These are phyloP conservation scores for Lachancea waltii DNA, from an alignment of 805 yeast genomes.

Conservation along the genomic window DNA sequence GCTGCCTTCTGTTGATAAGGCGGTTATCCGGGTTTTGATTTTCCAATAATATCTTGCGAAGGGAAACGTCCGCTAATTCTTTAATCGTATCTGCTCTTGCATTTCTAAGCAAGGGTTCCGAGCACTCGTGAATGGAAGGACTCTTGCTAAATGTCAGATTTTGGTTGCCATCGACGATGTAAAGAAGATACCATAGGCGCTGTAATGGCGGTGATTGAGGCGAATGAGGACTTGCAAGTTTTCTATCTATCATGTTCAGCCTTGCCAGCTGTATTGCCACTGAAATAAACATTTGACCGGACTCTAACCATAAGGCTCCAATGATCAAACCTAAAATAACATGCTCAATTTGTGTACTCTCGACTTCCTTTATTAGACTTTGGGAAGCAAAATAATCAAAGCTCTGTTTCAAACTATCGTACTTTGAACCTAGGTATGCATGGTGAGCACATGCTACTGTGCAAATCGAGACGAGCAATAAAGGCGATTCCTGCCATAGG, in stretches of 20 bases:
- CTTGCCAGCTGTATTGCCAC: conserved; percentile 61
- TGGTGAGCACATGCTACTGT: conserved; percentile 60
- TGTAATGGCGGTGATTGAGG: conserved; percentile 36
- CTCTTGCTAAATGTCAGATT: conserved; percentile 53
- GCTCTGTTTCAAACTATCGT: conserved; percentile 24
- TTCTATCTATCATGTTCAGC: conserved; percentile 21
- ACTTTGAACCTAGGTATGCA: conserved; percentile 26
- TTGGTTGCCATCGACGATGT: conserved; percentile 63
- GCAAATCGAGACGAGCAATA: conserved; percentile 53
- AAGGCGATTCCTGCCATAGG: conserved; percentile 51
- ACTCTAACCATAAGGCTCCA: conserved; percentile 64
- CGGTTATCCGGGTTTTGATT: conserved; percentile 10
- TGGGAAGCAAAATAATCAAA: conserved; percentile 32
- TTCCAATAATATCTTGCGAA: conserved; percentile 13
- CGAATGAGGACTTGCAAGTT: conserved; percentile 18
- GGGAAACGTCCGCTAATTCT: conserved; percentile 6
- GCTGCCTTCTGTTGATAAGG: conserved; percentile 18
- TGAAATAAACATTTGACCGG: conserved; percentile 60
- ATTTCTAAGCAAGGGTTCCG: conserved; percentile 37
- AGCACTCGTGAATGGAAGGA: conserved; percentile 42
- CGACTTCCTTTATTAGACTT: conserved; percentile 27
- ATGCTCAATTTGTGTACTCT: conserved; percentile 43
- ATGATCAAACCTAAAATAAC: conserved; percentile 57
- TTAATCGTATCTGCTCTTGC: conserved; percentile 10
- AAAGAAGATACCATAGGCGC: conserved; percentile 60